Evolutionary conservation across 192 early-diverging fungal species (phyloP), one percentile per base, ranked within the genome.

Genomic region (Coemansia sp.): DNA sequence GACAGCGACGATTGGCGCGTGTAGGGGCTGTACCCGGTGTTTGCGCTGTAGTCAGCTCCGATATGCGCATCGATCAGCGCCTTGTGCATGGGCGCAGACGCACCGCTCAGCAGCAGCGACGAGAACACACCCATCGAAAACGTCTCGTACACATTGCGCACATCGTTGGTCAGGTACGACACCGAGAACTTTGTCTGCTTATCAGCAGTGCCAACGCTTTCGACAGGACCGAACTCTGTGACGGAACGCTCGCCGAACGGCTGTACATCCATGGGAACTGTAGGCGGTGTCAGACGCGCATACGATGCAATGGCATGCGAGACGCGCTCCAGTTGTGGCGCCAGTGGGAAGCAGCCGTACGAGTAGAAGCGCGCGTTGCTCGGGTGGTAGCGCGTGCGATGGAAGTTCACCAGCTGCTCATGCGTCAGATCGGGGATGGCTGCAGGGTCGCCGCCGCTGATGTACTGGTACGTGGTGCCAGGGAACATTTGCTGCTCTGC

Each of bases 41-140:
- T 92, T 10, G 89, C 83, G 50, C 88, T 88, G 79, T 94, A 98
- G 54, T 96, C 96, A 0, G 91, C 85, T 31, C 92, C 96, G 8
- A 98, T 72, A 42, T 91, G 88, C 50, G 90, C 84, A 62, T 96
- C 94, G 47, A 98, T 96, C 59, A 98, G 79, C 30, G 91, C 91
- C 67, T 94, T 84, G 70, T 95, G 92, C 92, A 98, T 94, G 14
- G 96, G 96, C 20, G 93, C 87, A 13, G 93, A 85, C 42, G 93
- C 83, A 7, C 96, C 95, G 66, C 92, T 88, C 14, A 92, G 78
- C n/a, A 98, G 75, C 55, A 98, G 79, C 50, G 84, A 84, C 3
- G 91, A 86, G 28, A 97, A 83, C 34, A 97, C 70, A 37, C 85
- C 81, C 68, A 95, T 81, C 23, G 90, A 87, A 61, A 95, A 94